Base-by-base conservation (phyloP, 371 early-diverging fungal genomes). In the Smittium culicis region DNA sequence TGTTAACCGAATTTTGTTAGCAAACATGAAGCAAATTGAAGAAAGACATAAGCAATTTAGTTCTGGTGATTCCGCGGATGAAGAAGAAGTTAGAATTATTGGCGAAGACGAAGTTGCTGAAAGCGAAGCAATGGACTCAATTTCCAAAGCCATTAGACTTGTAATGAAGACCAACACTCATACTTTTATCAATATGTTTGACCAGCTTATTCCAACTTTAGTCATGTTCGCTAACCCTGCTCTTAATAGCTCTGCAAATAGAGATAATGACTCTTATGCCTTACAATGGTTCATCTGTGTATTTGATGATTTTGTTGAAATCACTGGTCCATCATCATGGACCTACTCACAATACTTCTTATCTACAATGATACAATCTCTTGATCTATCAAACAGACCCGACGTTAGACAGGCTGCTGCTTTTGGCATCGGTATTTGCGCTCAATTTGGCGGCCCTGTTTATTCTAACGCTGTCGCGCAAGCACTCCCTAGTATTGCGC, bases 351-450 rank as follows among this genome's bases (percentile, higher is more conserved):
- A 74, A 31, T 84, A 84, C 69, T 93, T 94, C 77, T 78, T 88
- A 71, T 81, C 82, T 63, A 74, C 73, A 61, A 77, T 90, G 76
- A 70, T 88, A 24, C 76, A 79, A 68, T 81, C 86, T 17, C 67
- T 93, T 2, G 71, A 79, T n/a, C 88, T 86, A 66, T 72, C 82
- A 35, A 79, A 80, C 59, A 66, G 67, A 57, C 65, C 77, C 0
- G 89, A 93, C 68, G 85, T 95, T 33, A 86, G 93, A 34, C 96
- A 97, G 80, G 88, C 94, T 16, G 88, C 93, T 29, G 88, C 90
- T 20, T 97, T 91, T 74, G 95, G 95, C 70, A 79, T 93, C 54
- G 96, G 96, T 67, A 80, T 93, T 11, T 84, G 86, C 70, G 96
- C 90, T 35, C 82, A 89, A 74, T 85, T 82, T 65, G 95, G 92